Evolutionary conservation across 306 rosid species (phyloP), one percentile per base, ranked within the genome.

Genomic region (Astragalus glycyphyllos): DNA sequence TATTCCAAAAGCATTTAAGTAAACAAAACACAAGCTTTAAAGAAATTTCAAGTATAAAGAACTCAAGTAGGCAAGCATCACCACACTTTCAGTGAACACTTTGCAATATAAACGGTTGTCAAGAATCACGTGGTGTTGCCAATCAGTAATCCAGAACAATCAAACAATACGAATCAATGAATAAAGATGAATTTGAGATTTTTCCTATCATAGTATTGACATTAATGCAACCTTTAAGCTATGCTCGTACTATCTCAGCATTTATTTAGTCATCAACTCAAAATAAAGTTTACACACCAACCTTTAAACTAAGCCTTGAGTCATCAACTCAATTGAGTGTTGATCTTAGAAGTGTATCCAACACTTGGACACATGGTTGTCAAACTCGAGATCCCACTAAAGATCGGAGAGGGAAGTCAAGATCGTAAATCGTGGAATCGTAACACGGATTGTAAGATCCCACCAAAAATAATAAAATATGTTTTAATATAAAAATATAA

Each of bases 171-270:
- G 72, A 8, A 61, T 42, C 8, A 69, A 16, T 45, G 61, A 26
- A 50, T n/a, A 5, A 14, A 32, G 4, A 51, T 35, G 38, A 7
- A 23, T 53, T 54, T 8, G 29, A 4, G 12, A 6, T 16, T 55
- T 54, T 48, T 14, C 37, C 79, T 32, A 12, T 7, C 12, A 11
- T 54, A 12, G 29, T 2, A 55, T 53, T 55, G 40, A 10, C n/a
- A 57, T 12, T 23, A 61, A 68, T 57, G 4, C 42, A 58, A 49
- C 10, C 50, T 29, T 31, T 3, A 13, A 63, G 40, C 67, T 26
- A 73, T 17, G 56, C 20, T 26, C 65, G 58, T 12, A 40, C 47
- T 42, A 72, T 48, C 35, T 57, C 68, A 35, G 46, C n/a, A 40
- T 8, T 40, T 40, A 40, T 40, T 1, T 8, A 40, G 45, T 8